Evolutionary conservation across 2,329 filamentous ascomycete genomes (phyloP).

Genomic region (Pseudogymnoascus sp.): DNA sequence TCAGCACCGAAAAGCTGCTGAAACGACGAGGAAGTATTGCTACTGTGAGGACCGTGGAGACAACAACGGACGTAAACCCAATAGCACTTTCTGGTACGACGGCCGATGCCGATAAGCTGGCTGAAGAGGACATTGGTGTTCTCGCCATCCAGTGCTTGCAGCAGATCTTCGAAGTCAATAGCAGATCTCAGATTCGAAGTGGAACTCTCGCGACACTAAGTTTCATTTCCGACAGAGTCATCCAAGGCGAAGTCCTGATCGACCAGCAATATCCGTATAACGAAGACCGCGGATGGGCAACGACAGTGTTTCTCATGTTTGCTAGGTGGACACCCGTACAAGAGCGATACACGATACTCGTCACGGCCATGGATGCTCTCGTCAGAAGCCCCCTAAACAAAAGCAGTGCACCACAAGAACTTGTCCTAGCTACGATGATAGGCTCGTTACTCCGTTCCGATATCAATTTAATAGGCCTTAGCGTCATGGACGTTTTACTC

Average conservation of each 20-base stretch:
- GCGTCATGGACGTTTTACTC: constrained; percentile 88
- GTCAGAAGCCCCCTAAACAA: constrained; percentile 61
- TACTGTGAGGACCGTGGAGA: constrained; percentile 66
- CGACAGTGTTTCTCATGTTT: constrained; percentile 70
- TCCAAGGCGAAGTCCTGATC: constrained; percentile 47
- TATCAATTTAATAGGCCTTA: constrained; percentile 89
- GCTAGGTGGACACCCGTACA: constrained; percentile 89
- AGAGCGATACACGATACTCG: constrained; percentile 83
- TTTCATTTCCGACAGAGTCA: constrained; percentile 60
- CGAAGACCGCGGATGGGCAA: constrained; percentile 64
- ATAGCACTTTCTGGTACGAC: constrained; percentile 73
- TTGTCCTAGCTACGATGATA: constrained; percentile 70
- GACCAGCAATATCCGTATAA: constrained; percentile 31
- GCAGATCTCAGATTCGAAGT: constrained; percentile 70
- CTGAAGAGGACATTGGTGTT: constrained; percentile 80
- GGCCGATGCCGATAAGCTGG: constrained; percentile 79
- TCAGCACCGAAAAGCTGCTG: constrained; percentile 55
- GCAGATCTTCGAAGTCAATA: constrained; percentile 76
- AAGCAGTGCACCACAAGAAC: constrained; percentile 64
- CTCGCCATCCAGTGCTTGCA: constrained; percentile 81
- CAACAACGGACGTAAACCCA: constrained; percentile 53
- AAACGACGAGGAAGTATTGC: constrained; percentile 71
- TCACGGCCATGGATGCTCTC: constrained; percentile 72
- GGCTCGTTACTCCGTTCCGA: constrained; percentile 77
- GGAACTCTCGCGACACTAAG: constrained; percentile 67